Evolutionary conservation across 2,329 filamentous ascomycete genomes (phyloP), one percentile per base, ranked within the genome.

Genomic region (Orbilia quercus): DNA sequence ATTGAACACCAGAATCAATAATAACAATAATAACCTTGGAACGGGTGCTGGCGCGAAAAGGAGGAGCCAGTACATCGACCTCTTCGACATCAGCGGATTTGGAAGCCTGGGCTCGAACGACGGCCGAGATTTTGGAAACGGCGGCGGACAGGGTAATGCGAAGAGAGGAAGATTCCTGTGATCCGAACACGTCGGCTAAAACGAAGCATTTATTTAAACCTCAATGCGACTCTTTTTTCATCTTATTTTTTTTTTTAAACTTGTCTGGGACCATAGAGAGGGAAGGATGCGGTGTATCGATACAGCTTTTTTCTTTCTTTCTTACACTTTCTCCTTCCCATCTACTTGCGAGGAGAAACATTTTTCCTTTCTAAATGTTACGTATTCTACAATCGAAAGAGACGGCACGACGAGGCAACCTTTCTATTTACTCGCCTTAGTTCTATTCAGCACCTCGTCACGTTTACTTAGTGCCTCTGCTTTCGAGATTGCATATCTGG

Each of bases 271-370:
- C 28, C 9, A 72, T 42, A 72, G 63, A 40, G 71, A 62, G 45
- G 67, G 74, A 75, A 66, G 76, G 65, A 75, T 59, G 75, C 59
- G 51, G 28, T 63, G 42, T 60, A 69, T 34, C 34, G 22, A 53
- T 67, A 69, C 53, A 25, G 34, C 47, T 12, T 53, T 53, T 48
- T 54, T 48, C 22, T 62, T 62, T 36, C 54, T 65, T 57, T 25
- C 31, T 64, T 64, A n/a, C n/a, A n/a, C n/a, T n/a, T n/a, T n/a
- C n/a, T n/a, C n/a, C n/a, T n/a, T n/a, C n/a, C n/a, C n/a, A n/a
- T n/a, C n/a, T n/a, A n/a, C n/a, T n/a, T n/a, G n/a, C n/a, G n/a
- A 9, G 28, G 28, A 9, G 9, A 31, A 31, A 5, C 9, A 31
- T 70, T 53, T 44, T 23, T 48, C 22, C 20, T 63, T 63, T 53